Evolutionary conservation across 805 yeast genomes (phyloP).

Genomic region (Cephaloascus albidus): DNA sequence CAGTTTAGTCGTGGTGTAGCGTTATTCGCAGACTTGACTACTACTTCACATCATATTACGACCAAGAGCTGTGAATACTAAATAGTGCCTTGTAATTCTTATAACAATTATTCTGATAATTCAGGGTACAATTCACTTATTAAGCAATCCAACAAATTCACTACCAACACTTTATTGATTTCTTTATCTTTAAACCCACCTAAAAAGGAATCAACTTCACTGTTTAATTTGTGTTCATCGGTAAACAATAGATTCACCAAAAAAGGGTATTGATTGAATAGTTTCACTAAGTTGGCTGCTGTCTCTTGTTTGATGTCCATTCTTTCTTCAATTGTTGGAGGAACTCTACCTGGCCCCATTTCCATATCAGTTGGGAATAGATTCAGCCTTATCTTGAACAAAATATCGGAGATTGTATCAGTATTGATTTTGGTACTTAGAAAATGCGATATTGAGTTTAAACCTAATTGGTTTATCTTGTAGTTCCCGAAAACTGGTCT

Average conservation of each 20-base stretch:
- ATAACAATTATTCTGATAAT: constrained; percentile 3
- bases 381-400: not conserved
- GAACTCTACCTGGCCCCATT: constrained; percentile 37
- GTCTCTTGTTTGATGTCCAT: constrained; percentile 13
- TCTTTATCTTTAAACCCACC: constrained; percentile 21
- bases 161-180: constrained; percentile 33
- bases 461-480: not conserved
- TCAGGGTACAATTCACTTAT: constrained; percentile 31
- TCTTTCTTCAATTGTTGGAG: constrained; percentile 31
- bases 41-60: too few relatives aligned
- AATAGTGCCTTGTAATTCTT: too few relatives aligned
- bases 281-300: constrained; percentile 10
- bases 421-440: not conserved
- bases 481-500: not conserved
- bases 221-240: constrained; percentile 12
- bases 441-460: not conserved
- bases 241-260: not conserved
- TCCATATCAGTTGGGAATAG: constrained; percentile 39
- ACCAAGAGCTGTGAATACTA: too few relatives aligned
- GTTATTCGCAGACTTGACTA: too few relatives aligned
- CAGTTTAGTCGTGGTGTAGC: too few relatives aligned
- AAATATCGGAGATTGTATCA: not conserved
- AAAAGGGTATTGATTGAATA: constrained; percentile 8
- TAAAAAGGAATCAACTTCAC: constrained; percentile 17
- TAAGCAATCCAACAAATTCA: constrained; percentile 30